Evolutionary conservation across 2,329 filamentous ascomycete genomes (phyloP).

Genomic region (Gaeumannomyces sp.): DNA sequence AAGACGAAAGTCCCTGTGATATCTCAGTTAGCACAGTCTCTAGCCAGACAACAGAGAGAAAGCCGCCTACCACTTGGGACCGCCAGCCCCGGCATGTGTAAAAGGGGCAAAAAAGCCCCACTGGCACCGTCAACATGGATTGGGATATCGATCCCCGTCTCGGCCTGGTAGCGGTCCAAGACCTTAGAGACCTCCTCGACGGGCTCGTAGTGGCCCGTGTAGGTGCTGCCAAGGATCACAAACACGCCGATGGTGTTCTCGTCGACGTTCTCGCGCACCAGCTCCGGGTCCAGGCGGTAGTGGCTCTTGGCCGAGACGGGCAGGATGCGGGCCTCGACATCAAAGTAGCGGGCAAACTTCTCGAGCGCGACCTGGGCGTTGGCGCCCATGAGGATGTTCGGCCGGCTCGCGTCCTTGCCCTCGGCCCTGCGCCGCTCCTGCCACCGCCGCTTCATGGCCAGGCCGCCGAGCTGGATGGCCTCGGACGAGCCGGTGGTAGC

Average conservation of each 20-base stretch:
- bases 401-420: conserved; percentile 57
- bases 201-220: conserved; percentile 68
- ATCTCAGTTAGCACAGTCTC: not conserved
- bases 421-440: conserved; percentile 54
- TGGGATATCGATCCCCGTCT: conserved; percentile 58
- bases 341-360: conserved; percentile 69
- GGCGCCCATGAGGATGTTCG: conserved; percentile 69
- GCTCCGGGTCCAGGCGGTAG: conserved; percentile 55
- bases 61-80: conserved; percentile 46
- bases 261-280: conserved; percentile 61
- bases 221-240: conserved; percentile 65
- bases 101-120: conserved; percentile 58
- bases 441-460: conserved; percentile 72
- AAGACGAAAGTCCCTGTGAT: conserved; percentile 48
- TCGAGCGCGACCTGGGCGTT: conserved; percentile 69
- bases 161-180: conserved; percentile 54
- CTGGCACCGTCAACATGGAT: conserved; percentile 61
- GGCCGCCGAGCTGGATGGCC: conserved; percentile 62
- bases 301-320: conserved; percentile 56
- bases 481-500: conserved; percentile 67
- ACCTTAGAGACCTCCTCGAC: conserved; percentile 62
- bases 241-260: conserved; percentile 75
- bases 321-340: conserved; percentile 61
- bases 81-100: conserved; percentile 47
- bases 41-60: not conserved